These are phyloP conservation scores for Anastatica hierochuntica DNA, from an alignment of 345 rosid genomes.

Conservation along the genomic window DNA sequence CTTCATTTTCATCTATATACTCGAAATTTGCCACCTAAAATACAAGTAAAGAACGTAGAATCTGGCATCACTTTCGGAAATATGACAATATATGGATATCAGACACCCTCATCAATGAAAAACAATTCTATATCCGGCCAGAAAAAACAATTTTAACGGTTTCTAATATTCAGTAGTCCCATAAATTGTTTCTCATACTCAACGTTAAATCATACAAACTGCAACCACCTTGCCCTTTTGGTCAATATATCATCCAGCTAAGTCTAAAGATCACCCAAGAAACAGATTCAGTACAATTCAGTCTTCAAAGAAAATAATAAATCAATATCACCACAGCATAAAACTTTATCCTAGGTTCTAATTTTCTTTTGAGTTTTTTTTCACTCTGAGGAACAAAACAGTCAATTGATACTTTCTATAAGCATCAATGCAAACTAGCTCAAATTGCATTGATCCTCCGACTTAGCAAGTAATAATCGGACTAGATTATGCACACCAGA, in stretches of 20 bases:
- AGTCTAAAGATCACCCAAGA: neutral
- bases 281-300: neutral
- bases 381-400: neutral
- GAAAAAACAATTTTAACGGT: neutral
- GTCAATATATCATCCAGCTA: neutral
- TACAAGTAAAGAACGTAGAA: constrained; percentile 6
- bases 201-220: neutral
- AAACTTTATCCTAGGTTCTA: too few relatives aligned
- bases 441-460: neutral
- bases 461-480: neutral
- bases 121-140: neutral
- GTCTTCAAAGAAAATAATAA: neutral
- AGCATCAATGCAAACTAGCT: neutral
- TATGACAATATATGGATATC: neutral
- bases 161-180: neutral
- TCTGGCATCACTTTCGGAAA: neutral
- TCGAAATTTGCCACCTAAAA: constrained; percentile 93
- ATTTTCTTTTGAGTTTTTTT: neutral
- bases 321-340: too few relatives aligned
- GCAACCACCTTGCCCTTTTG: neutral
- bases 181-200: neutral
- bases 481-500: neutral
- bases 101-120: neutral
- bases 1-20: constrained; percentile 77
- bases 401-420: neutral